Base-by-base conservation (phyloP, 1,284 basidiomycete species). In the Lentinus polychrous region DNA sequence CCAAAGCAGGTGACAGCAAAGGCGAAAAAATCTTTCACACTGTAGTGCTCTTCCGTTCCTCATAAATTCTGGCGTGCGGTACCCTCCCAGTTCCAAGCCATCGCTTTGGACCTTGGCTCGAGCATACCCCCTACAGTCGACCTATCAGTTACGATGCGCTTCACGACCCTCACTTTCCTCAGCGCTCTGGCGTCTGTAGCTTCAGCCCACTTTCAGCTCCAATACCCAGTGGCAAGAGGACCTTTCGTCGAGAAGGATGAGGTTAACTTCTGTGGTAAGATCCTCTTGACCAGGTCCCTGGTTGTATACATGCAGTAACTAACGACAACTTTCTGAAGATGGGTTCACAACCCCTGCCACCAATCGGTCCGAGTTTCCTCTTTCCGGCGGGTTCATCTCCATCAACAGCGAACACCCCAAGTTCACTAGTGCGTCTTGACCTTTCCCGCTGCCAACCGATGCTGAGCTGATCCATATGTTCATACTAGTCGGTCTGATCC, bases 181-280 rank as follows among this genome's bases (percentile, higher is more conserved):
- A 27, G 49, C 43, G 55, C 57, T 49, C 55, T 60, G 17, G 44
- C 59, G 53, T 54, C 58, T 50, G 61, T 69, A 15, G 79, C 69
- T 35, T 71, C 72, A 40, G 84, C 82, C 6, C 86, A 88, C 63
- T 88, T 86, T 68, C 78, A 82, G 50, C 69, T 88, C 35, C 73
- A 78, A 60, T 88, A 74, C 62, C 86, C 86, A 33, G 54, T 67
- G 2, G 76, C 82, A 5, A 71, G 84, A 43, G 84, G 84, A 5
- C 55, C 51, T 0, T 85, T 86, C 56, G 69, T 68, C 49, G 76
- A 80, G 53, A 70, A 78, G 49, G 60, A 73, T 15, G 84, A 88
- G 62, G 66, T 71, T 14, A 68, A 55, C 1, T 80, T 82, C 57
- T 80, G 81, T 57, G 75, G 76, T 78, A 55, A 10, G 72, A 61